Conservation (phyloP, 768 basidiomycete species). For the Cyclocybe aegerita region DNA sequence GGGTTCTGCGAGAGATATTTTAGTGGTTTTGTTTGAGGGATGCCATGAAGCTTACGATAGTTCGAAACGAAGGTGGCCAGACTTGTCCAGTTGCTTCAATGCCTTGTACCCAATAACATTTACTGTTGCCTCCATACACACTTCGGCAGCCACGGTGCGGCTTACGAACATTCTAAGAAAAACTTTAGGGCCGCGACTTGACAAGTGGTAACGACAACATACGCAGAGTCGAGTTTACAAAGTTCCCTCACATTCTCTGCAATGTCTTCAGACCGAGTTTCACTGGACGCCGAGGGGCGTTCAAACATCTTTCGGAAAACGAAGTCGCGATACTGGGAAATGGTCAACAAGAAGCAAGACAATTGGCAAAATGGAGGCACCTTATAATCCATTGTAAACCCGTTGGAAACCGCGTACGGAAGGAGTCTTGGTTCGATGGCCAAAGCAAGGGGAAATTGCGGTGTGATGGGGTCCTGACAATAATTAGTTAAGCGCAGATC, state of each 20-base stretch:
- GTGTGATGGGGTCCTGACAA: conserved; percentile 72
- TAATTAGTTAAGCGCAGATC: conserved; percentile 10
- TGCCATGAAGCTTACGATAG: conserved; percentile 46
- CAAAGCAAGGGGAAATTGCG: conserved; percentile 72
- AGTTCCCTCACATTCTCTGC: conserved; percentile 70
- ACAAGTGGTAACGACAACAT: conserved; percentile 19
- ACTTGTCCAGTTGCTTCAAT: conserved; percentile 64
- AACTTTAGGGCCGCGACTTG: conserved; percentile 9
- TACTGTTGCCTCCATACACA: conserved; percentile 76
- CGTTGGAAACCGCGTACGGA: conserved; percentile 69
- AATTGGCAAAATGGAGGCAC: conserved; percentile 30
- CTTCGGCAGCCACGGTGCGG: conserved; percentile 80
- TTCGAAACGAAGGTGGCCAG: conserved; percentile 66
- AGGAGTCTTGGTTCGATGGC: conserved; percentile 76
- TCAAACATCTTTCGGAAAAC: conserved; percentile 89
- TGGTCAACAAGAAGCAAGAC: neutral
- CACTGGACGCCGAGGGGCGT: conserved; percentile 46
- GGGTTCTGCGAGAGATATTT: conserved; percentile 26
- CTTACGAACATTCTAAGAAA: conserved; percentile 72
- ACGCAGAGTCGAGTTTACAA: conserved; percentile 70
- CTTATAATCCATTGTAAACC: conserved; percentile 78
- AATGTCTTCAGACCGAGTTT: conserved; percentile 60
- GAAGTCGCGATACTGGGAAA: conserved; percentile 71
- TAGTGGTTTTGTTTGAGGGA: no score
- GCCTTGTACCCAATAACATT: conserved; percentile 72